Evolutionary conservation across 2,329 filamentous ascomycete species (phyloP).

Genomic region (Dactylellina cionopaga): DNA sequence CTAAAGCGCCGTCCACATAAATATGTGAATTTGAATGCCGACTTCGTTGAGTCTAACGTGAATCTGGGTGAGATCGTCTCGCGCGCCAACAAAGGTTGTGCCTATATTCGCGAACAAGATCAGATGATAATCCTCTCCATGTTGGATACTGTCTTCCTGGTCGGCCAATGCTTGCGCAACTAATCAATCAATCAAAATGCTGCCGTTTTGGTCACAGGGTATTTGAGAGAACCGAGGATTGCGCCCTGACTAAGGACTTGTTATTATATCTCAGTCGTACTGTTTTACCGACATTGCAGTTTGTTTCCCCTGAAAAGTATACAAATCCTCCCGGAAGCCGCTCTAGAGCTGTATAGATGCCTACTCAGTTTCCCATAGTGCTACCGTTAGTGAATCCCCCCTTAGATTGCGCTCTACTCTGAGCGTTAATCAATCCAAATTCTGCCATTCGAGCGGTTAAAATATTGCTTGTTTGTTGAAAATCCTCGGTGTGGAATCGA

Average conservation of each 20-base stretch:
- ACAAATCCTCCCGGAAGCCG: conserved; percentile 17
- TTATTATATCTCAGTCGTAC: conserved; percentile 18
- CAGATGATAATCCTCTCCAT: conserved; percentile 4
- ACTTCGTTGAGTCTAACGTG: neutral
- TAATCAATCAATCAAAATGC: neutral
- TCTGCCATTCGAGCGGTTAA: conserved; percentile 1
- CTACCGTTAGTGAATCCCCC: conserved; percentile 24
- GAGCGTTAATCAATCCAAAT: conserved; percentile 18
- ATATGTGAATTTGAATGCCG: conserved; percentile 12
- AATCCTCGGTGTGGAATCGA: conserved; percentile 54
- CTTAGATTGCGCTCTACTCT: neutral
- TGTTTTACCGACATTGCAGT: conserved; percentile 25
- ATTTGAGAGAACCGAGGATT: conserved; percentile 3
- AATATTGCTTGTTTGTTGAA: neutral
- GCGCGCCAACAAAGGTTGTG: conserved; percentile 34
- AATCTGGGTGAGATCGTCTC: conserved; percentile 16
- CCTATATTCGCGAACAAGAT: conserved; percentile 24
- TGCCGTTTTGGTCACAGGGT: conserved; percentile 14
- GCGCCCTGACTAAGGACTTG: neutral
- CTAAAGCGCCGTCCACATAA: conserved; percentile 10
- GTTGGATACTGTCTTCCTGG: neutral
- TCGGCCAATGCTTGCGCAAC: conserved; percentile 6
- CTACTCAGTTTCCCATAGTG: conserved; percentile 34
- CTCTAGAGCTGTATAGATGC: conserved; percentile 16
- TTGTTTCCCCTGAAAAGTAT: conserved; percentile 26